These are phyloP conservation scores for Ustilago tritici DNA, from an alignment of 1,284 basidiomycete genomes.

Conservation along the genomic window DNA sequence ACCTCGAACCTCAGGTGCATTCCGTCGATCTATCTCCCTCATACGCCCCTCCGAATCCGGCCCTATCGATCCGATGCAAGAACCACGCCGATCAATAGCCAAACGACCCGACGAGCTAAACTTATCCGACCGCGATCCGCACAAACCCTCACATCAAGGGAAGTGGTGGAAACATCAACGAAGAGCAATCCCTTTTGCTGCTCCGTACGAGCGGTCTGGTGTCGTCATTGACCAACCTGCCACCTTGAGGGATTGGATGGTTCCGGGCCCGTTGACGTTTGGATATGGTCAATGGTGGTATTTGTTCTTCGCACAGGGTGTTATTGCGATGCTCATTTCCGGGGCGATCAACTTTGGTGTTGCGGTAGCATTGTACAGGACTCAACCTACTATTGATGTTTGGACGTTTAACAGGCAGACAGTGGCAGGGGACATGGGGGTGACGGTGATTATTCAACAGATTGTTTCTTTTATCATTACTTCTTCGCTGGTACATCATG, in stretches of 20 bases:
- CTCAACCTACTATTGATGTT: conserved; percentile 42
- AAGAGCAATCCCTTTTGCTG: conserved; percentile 46
- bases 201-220: conserved; percentile 45
- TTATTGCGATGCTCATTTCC: conserved; percentile 49
- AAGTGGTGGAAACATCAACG: conserved; percentile 12
- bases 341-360: conserved; percentile 67
- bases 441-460: conserved; percentile 66
- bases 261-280: conserved; percentile 45
- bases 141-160: conserved; percentile 11
- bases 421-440: conserved; percentile 67
- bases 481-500: conserved; percentile 55
- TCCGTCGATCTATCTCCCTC: conserved; percentile 26
- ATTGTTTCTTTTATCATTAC: conserved; percentile 65
- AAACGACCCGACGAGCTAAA: conserved; percentile 42
- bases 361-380: conserved; percentile 56
- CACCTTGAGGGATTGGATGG: conserved; percentile 34
- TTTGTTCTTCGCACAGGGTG: conserved; percentile 33
- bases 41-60: conserved; percentile 2
- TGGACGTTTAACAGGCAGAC: conserved; percentile 62
- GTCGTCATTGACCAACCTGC: conserved; percentile 46
- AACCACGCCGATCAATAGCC: conserved; percentile 48
- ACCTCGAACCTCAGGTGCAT: conserved; percentile 15
- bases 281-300: conserved; percentile 51
- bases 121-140: conserved; percentile 35
- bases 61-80: conserved; percentile 46